A percentile compares a stretch with the other conserved stretches of the same genome.
These are phyloP conservation scores for Gnomoniopsis smithogilvyi DNA, from an alignment of 2,329 filamentous ascomycete genomes.

Conservation along the genomic window DNA sequence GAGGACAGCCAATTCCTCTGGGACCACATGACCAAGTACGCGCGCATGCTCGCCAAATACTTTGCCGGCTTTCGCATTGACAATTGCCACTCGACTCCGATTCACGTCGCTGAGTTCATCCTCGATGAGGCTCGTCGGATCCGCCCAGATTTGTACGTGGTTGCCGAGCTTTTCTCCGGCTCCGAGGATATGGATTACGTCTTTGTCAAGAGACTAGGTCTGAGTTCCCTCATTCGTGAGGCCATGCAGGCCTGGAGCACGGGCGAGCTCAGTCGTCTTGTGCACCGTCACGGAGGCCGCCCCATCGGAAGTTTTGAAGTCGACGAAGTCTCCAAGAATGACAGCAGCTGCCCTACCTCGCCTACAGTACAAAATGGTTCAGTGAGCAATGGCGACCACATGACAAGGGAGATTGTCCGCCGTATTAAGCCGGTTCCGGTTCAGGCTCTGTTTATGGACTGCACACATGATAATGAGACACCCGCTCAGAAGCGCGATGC, in stretches of 20 bases:
- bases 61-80: slow-evolving; percentile 96
- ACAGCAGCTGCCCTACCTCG: slow-evolving; percentile 36
- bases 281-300: slow-evolving; percentile 88
- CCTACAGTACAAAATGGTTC: slow-evolving; percentile 26
- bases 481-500: slow-evolving; percentile 94
- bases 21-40: slow-evolving; percentile 95
- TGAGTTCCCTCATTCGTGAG: slow-evolving; percentile 90
- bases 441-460: slow-evolving; percentile 97
- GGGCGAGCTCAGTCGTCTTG: slow-evolving; percentile 83
- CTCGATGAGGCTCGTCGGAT: slow-evolving; percentile 89
- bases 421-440: slow-evolving; percentile 85
- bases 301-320: slow-evolving; percentile 97
- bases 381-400: slow-evolving; percentile 29
- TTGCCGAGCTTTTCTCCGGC: slow-evolving; percentile 92
- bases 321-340: slow-evolving; percentile 73
- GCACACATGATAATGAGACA: slow-evolving; percentile 96
- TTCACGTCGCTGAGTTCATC: slow-evolving; percentile 92
- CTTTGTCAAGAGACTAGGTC: slow-evolving; percentile 87
- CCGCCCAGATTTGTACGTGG: slow-evolving; percentile 83
- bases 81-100: slow-evolving; percentile 94
- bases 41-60: slow-evolving; percentile 86
- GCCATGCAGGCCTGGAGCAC: slow-evolving; percentile 99
- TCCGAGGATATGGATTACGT: slow-evolving; percentile 95
- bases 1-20: slow-evolving; percentile 91
- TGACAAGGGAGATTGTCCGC: slow-evolving; percentile 64